These are phyloP conservation scores for Penicillium sp. DNA, from an alignment of 2,329 filamentous ascomycete genomes.

Conservation along the genomic window DNA sequence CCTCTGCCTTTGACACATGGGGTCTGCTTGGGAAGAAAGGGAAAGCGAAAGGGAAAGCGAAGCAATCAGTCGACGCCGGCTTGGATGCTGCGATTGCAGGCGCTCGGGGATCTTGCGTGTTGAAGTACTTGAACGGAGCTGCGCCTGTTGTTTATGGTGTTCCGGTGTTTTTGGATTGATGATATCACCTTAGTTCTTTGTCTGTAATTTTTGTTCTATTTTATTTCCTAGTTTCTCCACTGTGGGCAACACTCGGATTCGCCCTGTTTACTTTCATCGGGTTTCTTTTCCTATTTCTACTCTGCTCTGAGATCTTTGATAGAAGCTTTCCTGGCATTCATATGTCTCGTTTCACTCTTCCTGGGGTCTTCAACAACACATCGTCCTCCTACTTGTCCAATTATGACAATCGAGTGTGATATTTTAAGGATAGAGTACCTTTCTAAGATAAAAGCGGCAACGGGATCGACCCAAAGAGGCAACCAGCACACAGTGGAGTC, in stretches of 20 bases:
- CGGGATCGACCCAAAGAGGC: background rate
- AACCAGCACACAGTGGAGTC: slow-evolving; percentile 11
- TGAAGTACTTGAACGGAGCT: slow-evolving; percentile 88
- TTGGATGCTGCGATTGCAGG: slow-evolving; percentile 76
- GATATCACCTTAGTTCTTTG: background rate
- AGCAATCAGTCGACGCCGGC: slow-evolving; percentile 41
- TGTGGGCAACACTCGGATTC: slow-evolving; percentile 17
- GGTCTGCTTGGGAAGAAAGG: slow-evolving; percentile 58
- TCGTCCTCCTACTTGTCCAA: background rate
- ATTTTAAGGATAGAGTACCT: too few species aligned
- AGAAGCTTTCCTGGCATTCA: too few species aligned
- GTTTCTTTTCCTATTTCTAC: background rate
- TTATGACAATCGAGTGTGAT: background rate
- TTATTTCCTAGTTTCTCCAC: slow-evolving; percentile 12
- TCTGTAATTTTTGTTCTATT: slow-evolving; percentile 3
- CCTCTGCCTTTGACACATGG: slow-evolving; percentile 76
- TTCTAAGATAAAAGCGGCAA: slow-evolving; percentile 4
- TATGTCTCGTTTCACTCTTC: background rate
- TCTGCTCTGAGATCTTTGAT: too few species aligned
- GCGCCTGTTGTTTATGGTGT: slow-evolving; percentile 93
- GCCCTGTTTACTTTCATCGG: background rate
- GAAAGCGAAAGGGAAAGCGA: slow-evolving; percentile 27
- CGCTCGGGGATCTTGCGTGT: slow-evolving; percentile 72
- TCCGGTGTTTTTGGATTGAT: slow-evolving; percentile 68
- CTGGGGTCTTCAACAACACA: background rate